phyloP scores from a whole-genome alignment of 2,329 filamentous ascomycete species.

The Rhytidhysteron rufulum region DNA sequence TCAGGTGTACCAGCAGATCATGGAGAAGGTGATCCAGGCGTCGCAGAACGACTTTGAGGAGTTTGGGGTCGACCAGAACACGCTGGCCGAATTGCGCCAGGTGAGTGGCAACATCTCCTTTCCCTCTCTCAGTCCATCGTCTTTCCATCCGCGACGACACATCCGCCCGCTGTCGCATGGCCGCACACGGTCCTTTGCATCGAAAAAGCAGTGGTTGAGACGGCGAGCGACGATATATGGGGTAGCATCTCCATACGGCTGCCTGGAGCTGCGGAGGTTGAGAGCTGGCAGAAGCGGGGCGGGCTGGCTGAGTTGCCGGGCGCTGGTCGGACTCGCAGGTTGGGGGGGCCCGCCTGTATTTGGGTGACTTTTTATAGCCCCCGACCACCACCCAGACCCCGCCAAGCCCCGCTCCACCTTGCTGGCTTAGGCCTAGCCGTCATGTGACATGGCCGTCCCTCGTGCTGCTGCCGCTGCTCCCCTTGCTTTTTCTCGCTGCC shows the following conservation, averaged over 20 bases:
- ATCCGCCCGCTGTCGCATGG: slow-evolving; percentile 2
- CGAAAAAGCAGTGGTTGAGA: too few relatives aligned
- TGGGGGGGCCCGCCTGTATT: slow-evolving; percentile 41
- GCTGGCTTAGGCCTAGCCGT: slow-evolving; percentile 30
- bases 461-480: slow-evolving; percentile 8
- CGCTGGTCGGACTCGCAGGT: slow-evolving; percentile 32
- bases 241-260: slow-evolving; percentile 11
- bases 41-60: slow-evolving; percentile 97
- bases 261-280: slow-evolving; percentile 18
- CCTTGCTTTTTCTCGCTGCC: slow-evolving; percentile 5
- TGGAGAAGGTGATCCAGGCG: slow-evolving; percentile 61
- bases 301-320: slow-evolving; percentile 33
- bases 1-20: slow-evolving; percentile 82
- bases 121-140: background rate
- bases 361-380: slow-evolving; percentile 47
- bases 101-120: slow-evolving; percentile 54
- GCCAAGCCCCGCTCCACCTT: slow-evolving; percentile 32
- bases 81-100: slow-evolving; percentile 80
- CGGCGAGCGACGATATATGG: too few relatives aligned
- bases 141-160: slow-evolving; percentile 7
- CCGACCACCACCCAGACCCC: slow-evolving; percentile 32
- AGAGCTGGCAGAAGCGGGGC: slow-evolving; percentile 42
- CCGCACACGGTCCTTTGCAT: too few relatives aligned
- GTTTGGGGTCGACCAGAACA: slow-evolving; percentile 82
- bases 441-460: slow-evolving; percentile 25